Evolutionary conservation across 1,284 basidiomycete genomes (phyloP), one percentile per base, ranked within the genome.

Genomic region (Cystobasidium slooffiae): DNA sequence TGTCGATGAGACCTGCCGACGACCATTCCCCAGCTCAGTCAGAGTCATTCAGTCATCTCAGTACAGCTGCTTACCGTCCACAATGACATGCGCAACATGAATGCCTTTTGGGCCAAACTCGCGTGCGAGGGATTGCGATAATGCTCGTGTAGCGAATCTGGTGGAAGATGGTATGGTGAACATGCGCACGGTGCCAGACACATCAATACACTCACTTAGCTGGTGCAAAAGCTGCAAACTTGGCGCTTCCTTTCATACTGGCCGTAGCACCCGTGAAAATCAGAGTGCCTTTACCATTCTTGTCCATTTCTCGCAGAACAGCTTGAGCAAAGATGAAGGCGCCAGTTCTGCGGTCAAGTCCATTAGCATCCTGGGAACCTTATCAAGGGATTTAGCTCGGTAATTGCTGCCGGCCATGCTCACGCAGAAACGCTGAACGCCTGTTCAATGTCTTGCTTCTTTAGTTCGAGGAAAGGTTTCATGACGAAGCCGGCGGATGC

Each of bases 51-150:
- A n/a, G n/a, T 37, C 4, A 5, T 46, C 1, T 4, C 55, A 20
- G n/a, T 10, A n/a, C 43, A 31, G 53, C 6, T 10, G 20, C 68
- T 72, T 24, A 64, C 75, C 75, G 47, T 76, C 75, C 44, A 75
- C 47, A 41, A 73, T 73, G 31, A 63, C 65, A 56, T 73, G 63
- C 10, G 75, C 75, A 18, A 75, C 75, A 44, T 75, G 75, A 7
- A 75, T 75, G 63, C 63, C 63, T 49, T 75, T 63, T 12, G 75
- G 70, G 5, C 63, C 70, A 37, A 73, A 75, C 47, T 75, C 75
- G 20, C 70, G 39, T 6, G 75, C 75, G 10, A 75, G 63, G 12
- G 62, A 66, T 55, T 75, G 75, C 10, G 75, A 56, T 8, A 75
- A 59, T 37, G 75, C 75, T 14, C 75, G 51, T 12, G 68, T 66